Evolutionary conservation across 768 basidiomycete species (phyloP), one percentile per base, ranked within the genome.

Genomic region (Macrocybe gigantea): DNA sequence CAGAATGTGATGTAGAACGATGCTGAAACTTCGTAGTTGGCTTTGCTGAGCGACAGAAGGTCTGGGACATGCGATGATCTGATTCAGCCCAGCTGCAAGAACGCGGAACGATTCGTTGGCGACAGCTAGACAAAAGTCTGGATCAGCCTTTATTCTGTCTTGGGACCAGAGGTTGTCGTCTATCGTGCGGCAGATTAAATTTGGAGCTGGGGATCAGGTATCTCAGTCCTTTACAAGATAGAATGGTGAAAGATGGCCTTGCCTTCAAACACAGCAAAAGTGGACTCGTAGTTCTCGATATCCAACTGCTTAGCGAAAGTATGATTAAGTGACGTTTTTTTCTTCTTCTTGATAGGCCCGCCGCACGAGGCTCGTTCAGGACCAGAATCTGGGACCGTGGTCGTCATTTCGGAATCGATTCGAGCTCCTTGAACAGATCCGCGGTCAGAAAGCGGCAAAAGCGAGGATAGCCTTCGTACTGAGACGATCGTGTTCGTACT

Each of bases 401-500:
- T 15, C 32, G 29, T n/a, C 10, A 33, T 44, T 7, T 32, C 31
- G 22, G 22, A 22, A 22, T 22, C 6, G 35, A n/a, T 5, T 10
- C 15, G 8, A 44, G 42, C 1, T 33, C 42, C 29, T 44, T 34
- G 32, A 15, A 9, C 14, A 41, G 40, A 15, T 6, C 40, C 11
- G 13, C 14, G 22, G 5, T 56, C 54, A 47, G 53, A 47, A 45
- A 48, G 52, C 6, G 52, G 59, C 30, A 59, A 55, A 8, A 60
- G 6, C 40, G 0, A 2, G 8, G 8, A 0, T 36, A 38, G 45
- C 43, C 10, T 9, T n/a, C 69, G 33, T 53, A 77, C 76, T 69
- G 35, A 71, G 66, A 54, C 65, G 68, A 51, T 73, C 69, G 1
- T 58, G 56, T 7, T 76, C 74, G 38, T 71, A 68, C 50, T 68